phyloP scores from a whole-genome alignment of 352 stramenopile genomes.

The Thalassiosira mediterranea region DNA sequence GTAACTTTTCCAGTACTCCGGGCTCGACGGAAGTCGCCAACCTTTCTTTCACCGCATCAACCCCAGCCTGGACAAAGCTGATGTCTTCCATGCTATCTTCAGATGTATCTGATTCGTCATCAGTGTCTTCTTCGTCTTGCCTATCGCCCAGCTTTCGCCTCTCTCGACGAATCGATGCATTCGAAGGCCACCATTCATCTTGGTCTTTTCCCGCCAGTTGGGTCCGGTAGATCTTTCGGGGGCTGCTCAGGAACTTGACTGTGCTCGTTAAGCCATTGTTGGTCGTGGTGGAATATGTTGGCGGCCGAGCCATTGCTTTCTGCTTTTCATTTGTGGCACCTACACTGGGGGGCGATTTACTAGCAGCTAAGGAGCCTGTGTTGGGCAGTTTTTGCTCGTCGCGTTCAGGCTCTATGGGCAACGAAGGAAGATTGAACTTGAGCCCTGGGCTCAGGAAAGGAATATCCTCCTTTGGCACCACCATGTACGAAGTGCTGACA shows the following conservation, averaged over 20 bases:
- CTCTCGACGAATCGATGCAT: constrained; percentile 61
- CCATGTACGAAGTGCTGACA: neutral
- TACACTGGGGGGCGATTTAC: neutral
- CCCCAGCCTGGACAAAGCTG: constrained; percentile 49
- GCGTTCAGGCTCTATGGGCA: constrained; percentile 41
- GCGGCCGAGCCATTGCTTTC: too few species aligned
- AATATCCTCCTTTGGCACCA: constrained; percentile 2
- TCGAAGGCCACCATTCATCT: constrained; percentile 72
- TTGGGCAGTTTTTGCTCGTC: neutral
- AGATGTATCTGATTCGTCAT: constrained; percentile 29
- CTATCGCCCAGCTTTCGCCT: constrained; percentile 36
- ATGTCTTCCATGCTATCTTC: constrained; percentile 15
- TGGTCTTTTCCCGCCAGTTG: constrained; percentile 10
- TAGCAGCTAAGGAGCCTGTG: neutral
- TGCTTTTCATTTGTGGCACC: neutral
- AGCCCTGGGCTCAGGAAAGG: constrained; percentile 28
- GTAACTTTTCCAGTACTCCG: constrained; percentile 78
- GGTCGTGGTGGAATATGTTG: neutral
- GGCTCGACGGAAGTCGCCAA: constrained; percentile 58
- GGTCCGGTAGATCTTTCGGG: constrained; percentile 7
- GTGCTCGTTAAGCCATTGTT: neutral
- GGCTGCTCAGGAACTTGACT: neutral
- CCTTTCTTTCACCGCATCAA: constrained; percentile 46
- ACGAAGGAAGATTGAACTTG: constrained; percentile 38
- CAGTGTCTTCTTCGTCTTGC: constrained; percentile 51